phyloP scores from a whole-genome alignment of 805 yeast species.

The Schwanniomyces vanrijiae region DNA sequence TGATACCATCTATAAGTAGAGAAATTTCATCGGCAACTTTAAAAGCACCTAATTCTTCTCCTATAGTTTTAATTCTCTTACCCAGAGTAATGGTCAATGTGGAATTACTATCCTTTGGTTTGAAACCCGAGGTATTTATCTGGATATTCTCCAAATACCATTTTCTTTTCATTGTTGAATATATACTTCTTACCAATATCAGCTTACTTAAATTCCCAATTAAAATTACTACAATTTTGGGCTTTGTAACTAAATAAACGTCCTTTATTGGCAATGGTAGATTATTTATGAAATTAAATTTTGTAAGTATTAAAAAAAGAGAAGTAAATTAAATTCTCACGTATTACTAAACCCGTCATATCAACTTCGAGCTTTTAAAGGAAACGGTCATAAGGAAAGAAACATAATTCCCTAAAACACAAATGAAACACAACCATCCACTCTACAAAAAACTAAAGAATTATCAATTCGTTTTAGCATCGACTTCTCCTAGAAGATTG shows the following conservation, averaged over 20 bases:
- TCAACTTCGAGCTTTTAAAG: neutral
- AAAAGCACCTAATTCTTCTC: neutral
- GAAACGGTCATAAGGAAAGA: neutral
- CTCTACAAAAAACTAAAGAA: conserved; percentile 6
- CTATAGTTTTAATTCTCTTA: neutral
- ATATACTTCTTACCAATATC: neutral
- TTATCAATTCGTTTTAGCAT: conserved; percentile 61
- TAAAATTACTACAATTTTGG: neutral
- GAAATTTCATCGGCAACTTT: neutral
- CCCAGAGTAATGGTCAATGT: neutral
- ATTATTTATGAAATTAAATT: neutral
- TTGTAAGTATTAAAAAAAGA: neutral
- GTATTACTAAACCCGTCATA: neutral
- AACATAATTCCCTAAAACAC: neutral
- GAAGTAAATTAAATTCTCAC: neutral
- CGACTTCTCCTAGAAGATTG: conserved; percentile 78
- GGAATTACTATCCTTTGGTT: neutral
- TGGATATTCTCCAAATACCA: conserved; percentile 1
- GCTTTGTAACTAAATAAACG: neutral
- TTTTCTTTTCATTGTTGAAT: conserved; percentile 1
- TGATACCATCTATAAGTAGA: neutral
- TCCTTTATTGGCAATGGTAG: neutral
- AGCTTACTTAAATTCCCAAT: neutral
- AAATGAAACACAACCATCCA: neutral
- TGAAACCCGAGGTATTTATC: neutral